phyloP scores from a whole-genome alignment of 352 stramenopile species.

The Phytophthora colocasiae region DNA sequence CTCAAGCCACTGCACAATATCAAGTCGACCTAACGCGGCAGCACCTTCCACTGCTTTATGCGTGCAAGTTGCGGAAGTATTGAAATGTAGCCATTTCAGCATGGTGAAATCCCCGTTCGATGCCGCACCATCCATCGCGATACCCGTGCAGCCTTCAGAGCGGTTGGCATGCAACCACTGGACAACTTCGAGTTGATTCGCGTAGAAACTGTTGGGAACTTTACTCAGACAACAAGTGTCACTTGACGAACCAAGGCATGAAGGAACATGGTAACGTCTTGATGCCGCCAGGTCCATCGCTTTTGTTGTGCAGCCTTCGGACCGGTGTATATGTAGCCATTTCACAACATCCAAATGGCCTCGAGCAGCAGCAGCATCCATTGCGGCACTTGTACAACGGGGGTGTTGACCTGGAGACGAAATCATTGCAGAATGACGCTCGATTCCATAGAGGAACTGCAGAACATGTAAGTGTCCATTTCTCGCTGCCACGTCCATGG shows the following conservation, averaged over 20 bases:
- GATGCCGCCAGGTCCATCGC: neutral
- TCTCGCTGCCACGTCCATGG: neutral
- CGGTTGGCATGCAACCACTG: neutral
- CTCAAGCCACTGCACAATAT: slow-evolving; percentile 1
- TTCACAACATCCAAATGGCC: neutral
- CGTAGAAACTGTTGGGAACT: neutral
- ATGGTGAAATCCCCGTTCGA: neutral
- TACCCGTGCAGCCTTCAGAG: neutral
- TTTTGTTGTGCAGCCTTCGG: neutral
- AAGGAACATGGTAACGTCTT: neutral
- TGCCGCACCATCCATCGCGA: slow-evolving; percentile 6
- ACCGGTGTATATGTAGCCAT: neutral
- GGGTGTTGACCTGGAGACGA: neutral
- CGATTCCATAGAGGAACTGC: neutral
- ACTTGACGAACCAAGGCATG: neutral
- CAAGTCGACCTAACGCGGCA: neutral
- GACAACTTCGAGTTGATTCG: neutral
- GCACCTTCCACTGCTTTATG: neutral
- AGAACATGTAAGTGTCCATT: neutral
- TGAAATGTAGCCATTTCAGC: slow-evolving; percentile 1
- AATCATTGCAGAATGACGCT: neutral
- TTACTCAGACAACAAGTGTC: neutral
- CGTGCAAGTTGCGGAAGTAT: neutral
- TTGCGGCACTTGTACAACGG: neutral
- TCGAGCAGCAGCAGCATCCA: neutral